Evolutionary conservation across 2,329 filamentous ascomycete genomes (phyloP).

Genomic region (Zymoseptoria passerinii): DNA sequence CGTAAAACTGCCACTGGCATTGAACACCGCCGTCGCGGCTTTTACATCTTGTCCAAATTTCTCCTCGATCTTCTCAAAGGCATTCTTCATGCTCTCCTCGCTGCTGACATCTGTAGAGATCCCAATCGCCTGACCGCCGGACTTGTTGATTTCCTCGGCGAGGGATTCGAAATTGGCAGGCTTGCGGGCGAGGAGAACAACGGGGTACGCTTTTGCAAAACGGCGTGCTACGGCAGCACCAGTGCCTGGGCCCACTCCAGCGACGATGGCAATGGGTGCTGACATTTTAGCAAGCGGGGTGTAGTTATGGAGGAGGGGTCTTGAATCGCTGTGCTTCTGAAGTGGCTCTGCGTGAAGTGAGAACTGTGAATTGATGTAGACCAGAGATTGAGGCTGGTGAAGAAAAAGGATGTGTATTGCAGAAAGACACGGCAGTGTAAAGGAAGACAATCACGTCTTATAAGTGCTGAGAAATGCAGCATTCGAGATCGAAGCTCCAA

Average conservation of each 20-base stretch:
- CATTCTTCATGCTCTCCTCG: constrained; percentile 46
- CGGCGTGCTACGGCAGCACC: constrained; percentile 53
- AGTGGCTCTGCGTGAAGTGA: not conserved
- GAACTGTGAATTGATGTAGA: not conserved
- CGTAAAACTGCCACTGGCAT: constrained; percentile 53
- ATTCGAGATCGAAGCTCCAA: not conserved
- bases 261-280: constrained; percentile 58
- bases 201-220: constrained; percentile 58
- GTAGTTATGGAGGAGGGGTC: not conserved
- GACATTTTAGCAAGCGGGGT: constrained; percentile 26
- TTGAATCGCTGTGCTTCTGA: not conserved
- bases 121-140: constrained; percentile 62
- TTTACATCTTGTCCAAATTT: constrained; percentile 43
- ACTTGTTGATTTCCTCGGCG: constrained; percentile 58
- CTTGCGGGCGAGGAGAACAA: constrained; percentile 65
- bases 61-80: constrained; percentile 55
- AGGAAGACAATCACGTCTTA: not conserved
- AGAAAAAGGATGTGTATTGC: not conserved
- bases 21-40: constrained; percentile 57
- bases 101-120: constrained; percentile 59
- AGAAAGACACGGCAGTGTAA: not conserved
- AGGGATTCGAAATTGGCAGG: constrained; percentile 58
- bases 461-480: not conserved
- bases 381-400: not conserved
- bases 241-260: constrained; percentile 66